Evolutionary conservation across 306 rosid species (phyloP).

Genomic region (Sophora flavescens): DNA sequence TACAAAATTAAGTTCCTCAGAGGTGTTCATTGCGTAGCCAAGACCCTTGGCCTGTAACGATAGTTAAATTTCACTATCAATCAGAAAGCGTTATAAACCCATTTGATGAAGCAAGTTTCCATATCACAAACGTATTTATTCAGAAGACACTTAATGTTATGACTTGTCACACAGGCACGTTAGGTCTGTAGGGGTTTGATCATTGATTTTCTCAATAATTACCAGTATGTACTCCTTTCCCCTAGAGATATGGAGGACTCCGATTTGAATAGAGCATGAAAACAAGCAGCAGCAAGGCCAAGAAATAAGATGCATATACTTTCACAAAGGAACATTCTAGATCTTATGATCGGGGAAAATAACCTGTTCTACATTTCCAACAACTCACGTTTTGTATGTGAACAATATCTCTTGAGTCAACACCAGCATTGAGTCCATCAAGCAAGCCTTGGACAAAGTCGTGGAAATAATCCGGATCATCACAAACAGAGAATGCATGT

Average conservation of each 20-base stretch:
- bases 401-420: slow-evolving; percentile 74
- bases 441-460: slow-evolving; percentile 82
- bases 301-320: slow-evolving; percentile 31
- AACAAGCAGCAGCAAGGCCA: slow-evolving; percentile 35
- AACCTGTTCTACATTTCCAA: slow-evolving; percentile 32
- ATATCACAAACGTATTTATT: slow-evolving; percentile 23
- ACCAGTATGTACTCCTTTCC: background rate
- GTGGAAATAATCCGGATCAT: slow-evolving; percentile 90
- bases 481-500: slow-evolving; percentile 84
- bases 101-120: slow-evolving; percentile 27
- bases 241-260: background rate
- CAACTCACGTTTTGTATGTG: slow-evolving; percentile 77
- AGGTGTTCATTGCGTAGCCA: slow-evolving; percentile 90
- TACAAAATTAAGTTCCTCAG: slow-evolving; percentile 83
- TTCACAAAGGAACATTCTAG: background rate
- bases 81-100: slow-evolving; percentile 25
- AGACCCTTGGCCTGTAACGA: slow-evolving; percentile 84
- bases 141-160: slow-evolving; percentile 3
- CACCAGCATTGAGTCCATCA: slow-evolving; percentile 82
- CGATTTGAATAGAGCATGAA: slow-evolving; percentile 23
- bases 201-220: slow-evolving; percentile 19
- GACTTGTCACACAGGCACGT: slow-evolving; percentile 33
- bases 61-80: slow-evolving; percentile 41
- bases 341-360: background rate
- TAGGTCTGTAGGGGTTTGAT: slow-evolving; percentile 3